Evolutionary conservation across 2,329 filamentous ascomycete species (phyloP).

Genomic region (Aspergillus ruber): DNA sequence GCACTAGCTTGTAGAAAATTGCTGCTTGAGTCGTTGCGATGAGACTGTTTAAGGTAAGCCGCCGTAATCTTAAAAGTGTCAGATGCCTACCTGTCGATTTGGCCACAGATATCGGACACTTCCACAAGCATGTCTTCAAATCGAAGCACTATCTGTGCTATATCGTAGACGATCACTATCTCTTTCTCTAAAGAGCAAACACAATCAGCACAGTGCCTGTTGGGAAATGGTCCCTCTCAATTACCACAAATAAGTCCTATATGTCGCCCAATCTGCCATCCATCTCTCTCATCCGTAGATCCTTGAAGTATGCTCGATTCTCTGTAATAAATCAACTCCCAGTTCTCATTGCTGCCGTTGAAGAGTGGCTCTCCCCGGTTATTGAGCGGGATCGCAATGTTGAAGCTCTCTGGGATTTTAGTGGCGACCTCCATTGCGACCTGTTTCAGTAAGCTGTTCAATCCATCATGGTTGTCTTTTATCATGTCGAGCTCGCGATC

Average conservation of each 20-base stretch:
- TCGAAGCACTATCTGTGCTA: slow-evolving; percentile 64
- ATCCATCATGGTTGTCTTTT: slow-evolving; percentile 69
- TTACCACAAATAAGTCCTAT: slow-evolving; percentile 75
- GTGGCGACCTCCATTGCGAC: slow-evolving; percentile 59
- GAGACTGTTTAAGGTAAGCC: slow-evolving; percentile 47
- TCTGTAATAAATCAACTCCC: slow-evolving; percentile 74
- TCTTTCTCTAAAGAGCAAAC: slow-evolving; percentile 59
- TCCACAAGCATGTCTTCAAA: slow-evolving; percentile 59
- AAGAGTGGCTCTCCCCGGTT: slow-evolving; percentile 56
- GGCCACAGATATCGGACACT: slow-evolving; percentile 75
- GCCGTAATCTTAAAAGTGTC: background rate
- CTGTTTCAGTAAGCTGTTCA: slow-evolving; percentile 65
- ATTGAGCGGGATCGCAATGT: slow-evolving; percentile 63
- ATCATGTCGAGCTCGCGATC: slow-evolving; percentile 69
- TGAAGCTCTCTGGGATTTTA: slow-evolving; percentile 53
- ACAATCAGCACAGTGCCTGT: background rate
- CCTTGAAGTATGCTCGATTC: slow-evolving; percentile 77
- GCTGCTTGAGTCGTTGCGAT: slow-evolving; percentile 75
- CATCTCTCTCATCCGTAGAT: slow-evolving; percentile 69
- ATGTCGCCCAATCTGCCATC: slow-evolving; percentile 79
- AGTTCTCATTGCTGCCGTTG: slow-evolving; percentile 58
- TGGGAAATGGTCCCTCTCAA: background rate
- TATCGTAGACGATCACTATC: slow-evolving; percentile 75
- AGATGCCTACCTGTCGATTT: slow-evolving; percentile 61
- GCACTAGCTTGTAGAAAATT: slow-evolving; percentile 62